phyloP scores from a whole-genome alignment of 1,284 basidiomycete genomes.

The Vanrija sp. region DNA sequence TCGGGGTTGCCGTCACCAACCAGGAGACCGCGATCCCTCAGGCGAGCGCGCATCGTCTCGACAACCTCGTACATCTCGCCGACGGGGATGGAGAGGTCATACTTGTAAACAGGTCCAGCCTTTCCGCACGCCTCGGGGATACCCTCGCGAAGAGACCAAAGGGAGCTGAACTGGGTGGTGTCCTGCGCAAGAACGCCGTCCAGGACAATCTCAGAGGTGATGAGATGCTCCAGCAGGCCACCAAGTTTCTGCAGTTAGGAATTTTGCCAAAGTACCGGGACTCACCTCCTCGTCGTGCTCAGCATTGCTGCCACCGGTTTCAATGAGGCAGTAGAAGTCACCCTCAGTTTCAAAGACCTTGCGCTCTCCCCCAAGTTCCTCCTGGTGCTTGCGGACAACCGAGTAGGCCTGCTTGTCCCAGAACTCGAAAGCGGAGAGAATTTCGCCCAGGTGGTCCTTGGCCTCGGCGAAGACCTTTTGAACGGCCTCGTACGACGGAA shows the following conservation, averaged over 20 bases:
- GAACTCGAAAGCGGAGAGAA: constrained; percentile 96
- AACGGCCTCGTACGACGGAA: constrained; percentile 56
- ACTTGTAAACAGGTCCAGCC: constrained; percentile 95
- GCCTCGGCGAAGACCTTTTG: constrained; percentile 56
- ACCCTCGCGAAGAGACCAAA: constrained; percentile 94
- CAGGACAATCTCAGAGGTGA: constrained; percentile 74
- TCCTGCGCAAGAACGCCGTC: constrained; percentile 93
- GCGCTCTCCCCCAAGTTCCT: constrained; percentile 41
- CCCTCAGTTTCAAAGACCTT: constrained; percentile 61
- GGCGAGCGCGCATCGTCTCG: constrained; percentile 69
- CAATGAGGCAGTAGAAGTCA: constrained; percentile 83
- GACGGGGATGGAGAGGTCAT: constrained; percentile 90
- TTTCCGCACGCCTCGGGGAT: constrained; percentile 92
- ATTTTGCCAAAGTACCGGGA: not conserved
- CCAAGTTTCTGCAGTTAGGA: constrained; percentile 65
- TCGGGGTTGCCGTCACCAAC: constrained; percentile 57
- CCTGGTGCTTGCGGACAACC: constrained; percentile 57
- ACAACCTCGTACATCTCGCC: constrained; percentile 86
- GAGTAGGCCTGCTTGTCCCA: constrained; percentile 82
- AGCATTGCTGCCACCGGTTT: constrained; percentile 89
- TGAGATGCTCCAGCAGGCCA: constrained; percentile 71
- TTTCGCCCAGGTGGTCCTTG: constrained; percentile 78
- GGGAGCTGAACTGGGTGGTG: constrained; percentile 77
- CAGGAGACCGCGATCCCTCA: constrained; percentile 69
- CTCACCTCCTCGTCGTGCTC: constrained; percentile 92